Conservation (phyloP, 805 yeast species). For the Candida nemodendra region DNA sequence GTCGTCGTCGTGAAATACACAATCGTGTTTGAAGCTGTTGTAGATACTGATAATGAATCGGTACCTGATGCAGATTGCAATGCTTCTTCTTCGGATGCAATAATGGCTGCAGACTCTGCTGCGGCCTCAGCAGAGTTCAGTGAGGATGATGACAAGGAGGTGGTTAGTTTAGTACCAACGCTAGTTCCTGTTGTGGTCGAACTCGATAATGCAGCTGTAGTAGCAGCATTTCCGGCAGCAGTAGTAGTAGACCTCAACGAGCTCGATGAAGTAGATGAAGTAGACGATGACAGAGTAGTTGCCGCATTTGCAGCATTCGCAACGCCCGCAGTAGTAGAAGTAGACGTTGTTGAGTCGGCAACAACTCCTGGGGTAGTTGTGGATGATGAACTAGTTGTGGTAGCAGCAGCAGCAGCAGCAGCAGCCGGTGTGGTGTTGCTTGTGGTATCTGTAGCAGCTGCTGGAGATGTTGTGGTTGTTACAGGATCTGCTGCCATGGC, state of each 20-base stretch:
- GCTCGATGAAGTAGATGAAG: slow-evolving; percentile 25
- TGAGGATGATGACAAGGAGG: slow-evolving; percentile 6
- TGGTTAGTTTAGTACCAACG: slow-evolving; percentile 6
- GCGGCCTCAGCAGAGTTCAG: slow-evolving; percentile 9
- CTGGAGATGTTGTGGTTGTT: slow-evolving; percentile 5
- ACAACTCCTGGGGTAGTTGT: slow-evolving; percentile 15
- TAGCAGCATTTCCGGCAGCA: slow-evolving; percentile 13
- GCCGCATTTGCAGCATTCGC: no score
- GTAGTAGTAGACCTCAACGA: slow-evolving; percentile 25
- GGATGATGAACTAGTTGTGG: slow-evolving; percentile 12
- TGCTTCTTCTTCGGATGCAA: slow-evolving; percentile 5
- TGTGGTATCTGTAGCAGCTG: slow-evolving; percentile 5
- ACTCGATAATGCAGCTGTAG: slow-evolving; percentile 17
- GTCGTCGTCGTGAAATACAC: slow-evolving; percentile 26
- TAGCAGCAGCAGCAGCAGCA: slow-evolving; percentile 12
- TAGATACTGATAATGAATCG: slow-evolving; percentile 5
- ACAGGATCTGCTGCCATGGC: slow-evolving; percentile 9
- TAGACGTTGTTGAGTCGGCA: no score
- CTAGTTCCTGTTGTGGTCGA: slow-evolving; percentile 30
- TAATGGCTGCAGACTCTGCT: slow-evolving; percentile 6
- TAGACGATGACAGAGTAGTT: slow-evolving; percentile 16
- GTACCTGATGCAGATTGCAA: slow-evolving; percentile 8
- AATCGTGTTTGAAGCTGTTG: slow-evolving; percentile 12
- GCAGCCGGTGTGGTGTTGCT: slow-evolving; percentile 6
- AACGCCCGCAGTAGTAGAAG: slow-evolving; percentile 10